Percentiles rank a stretch among this genome's conserved stretches.
phyloP scores from a whole-genome alignment of 495 filamentous ascomycete species.

The Recurvomyces mirabilis region DNA sequence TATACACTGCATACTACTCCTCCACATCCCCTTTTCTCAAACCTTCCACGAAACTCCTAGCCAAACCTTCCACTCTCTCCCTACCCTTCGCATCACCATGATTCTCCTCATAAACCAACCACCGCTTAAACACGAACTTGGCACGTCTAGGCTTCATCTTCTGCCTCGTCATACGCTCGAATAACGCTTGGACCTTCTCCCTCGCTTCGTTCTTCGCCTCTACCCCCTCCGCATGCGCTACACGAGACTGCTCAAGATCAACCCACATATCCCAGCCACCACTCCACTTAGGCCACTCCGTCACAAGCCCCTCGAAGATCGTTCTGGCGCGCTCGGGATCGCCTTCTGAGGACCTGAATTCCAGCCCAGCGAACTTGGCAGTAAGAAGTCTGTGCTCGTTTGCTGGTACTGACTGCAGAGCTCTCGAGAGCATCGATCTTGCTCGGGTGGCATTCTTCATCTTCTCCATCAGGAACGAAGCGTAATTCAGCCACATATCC shows the following conservation, averaged over 20 bases:
- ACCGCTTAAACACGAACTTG: slow-evolving; percentile 28
- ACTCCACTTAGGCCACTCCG: slow-evolving; percentile 73
- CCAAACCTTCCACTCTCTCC: slow-evolving; percentile 24
- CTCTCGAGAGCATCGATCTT: slow-evolving; percentile 71
- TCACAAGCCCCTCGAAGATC: slow-evolving; percentile 79
- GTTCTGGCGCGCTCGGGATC: slow-evolving; percentile 87
- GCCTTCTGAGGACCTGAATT: slow-evolving; percentile 74
- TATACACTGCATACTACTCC: too few species aligned
- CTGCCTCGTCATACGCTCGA: slow-evolving; percentile 62
- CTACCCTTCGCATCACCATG: slow-evolving; percentile 25
- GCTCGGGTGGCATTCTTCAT: slow-evolving; percentile 57
- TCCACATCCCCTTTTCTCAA: slow-evolving; percentile 21
- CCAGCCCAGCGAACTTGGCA: slow-evolving; percentile 76
- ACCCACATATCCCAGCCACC: slow-evolving; percentile 88
- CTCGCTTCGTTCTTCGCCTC: slow-evolving; percentile 46
- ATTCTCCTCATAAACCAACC: slow-evolving; percentile 31
- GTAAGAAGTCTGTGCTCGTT: slow-evolving; percentile 66
- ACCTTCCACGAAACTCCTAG: slow-evolving; percentile 23
- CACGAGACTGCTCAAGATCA: slow-evolving; percentile 55
- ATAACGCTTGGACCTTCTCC: slow-evolving; percentile 60
- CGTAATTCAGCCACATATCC: slow-evolving; percentile 86
- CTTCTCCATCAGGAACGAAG: slow-evolving; percentile 73
- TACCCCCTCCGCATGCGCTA: background rate
- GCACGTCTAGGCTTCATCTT: slow-evolving; percentile 39
- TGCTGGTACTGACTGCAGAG: slow-evolving; percentile 67